These are phyloP conservation scores for Cinnamomum chago DNA, from an alignment of 164 flowering plant species.

Conservation along the genomic window DNA sequence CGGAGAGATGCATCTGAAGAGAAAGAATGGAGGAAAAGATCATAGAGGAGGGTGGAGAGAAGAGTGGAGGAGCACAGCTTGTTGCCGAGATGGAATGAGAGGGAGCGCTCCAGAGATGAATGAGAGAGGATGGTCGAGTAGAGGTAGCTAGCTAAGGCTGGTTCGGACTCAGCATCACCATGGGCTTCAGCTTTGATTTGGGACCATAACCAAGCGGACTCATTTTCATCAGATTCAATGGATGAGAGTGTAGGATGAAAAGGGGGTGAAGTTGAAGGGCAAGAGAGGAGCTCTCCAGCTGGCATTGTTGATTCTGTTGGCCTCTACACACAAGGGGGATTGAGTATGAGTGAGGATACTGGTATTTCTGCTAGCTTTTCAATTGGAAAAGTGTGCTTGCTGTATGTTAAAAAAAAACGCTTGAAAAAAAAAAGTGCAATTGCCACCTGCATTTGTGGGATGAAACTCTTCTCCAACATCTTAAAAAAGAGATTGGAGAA, in stretches of 20 bases:
- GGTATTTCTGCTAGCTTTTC: too few species aligned
- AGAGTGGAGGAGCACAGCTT: constrained; percentile 81
- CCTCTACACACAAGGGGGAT: too few species aligned
- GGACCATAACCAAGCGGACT: constrained; percentile 45
- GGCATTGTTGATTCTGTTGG: constrained; percentile 2
- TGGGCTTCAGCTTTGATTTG: constrained; percentile 73
- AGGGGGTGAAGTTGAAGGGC: neutral
- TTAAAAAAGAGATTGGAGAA: too few species aligned
- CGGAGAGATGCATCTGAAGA: constrained; percentile 44
- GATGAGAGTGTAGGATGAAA: neutral
- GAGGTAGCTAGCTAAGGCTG: constrained; percentile 80
- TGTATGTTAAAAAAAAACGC: too few species aligned
- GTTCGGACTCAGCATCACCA: constrained; percentile 75
- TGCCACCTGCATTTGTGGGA: too few species aligned
- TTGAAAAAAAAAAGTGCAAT: too few species aligned
- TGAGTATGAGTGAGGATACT: too few species aligned
- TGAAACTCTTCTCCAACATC: too few species aligned
- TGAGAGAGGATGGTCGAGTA: constrained; percentile 82
- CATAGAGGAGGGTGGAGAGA: constrained; percentile 80
- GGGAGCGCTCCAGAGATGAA: constrained; percentile 57
- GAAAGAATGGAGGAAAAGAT: constrained; percentile 69
- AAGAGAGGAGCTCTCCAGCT: constrained; percentile 3
- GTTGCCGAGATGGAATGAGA: constrained; percentile 76
- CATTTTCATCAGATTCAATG: constrained; percentile 25
- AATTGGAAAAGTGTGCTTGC: too few species aligned